These are phyloP conservation scores for Tylopilus sp. DNA, from an alignment of 1,284 basidiomycete species.

Conservation along the genomic window DNA sequence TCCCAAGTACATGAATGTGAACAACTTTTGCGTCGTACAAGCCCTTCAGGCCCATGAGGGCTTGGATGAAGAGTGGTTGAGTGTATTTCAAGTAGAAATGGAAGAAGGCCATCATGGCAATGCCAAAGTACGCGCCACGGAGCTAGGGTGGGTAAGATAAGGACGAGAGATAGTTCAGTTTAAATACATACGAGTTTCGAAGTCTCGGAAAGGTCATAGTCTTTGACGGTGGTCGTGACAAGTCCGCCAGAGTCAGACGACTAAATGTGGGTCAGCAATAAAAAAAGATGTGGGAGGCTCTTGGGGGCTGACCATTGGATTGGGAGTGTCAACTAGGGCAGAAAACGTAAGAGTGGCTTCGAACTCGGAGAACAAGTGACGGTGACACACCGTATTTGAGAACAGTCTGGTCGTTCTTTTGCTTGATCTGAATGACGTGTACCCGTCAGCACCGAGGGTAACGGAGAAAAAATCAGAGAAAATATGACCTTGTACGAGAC, in stretches of 20 bases:
- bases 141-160: conserved; percentile 39
- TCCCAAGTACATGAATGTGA: conserved; percentile 73
- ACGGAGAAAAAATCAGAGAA: conserved; percentile 11
- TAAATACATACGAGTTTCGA: conserved; percentile 79
- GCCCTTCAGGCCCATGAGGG: conserved; percentile 84
- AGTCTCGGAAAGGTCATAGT: conserved; percentile 89
- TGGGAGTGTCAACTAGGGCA: conserved; percentile 53
- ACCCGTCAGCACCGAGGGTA: conserved; percentile 2
- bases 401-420: conserved; percentile 93
- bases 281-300: background rate
- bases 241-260: conserved; percentile 73
- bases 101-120: conserved; percentile 88
- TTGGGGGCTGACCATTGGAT: conserved; percentile 51
- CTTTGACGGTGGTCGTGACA: conserved; percentile 88
- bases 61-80: conserved; percentile 89
- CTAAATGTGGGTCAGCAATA: conserved; percentile 35
- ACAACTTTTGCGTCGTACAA: conserved; percentile 84
- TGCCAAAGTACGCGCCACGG: conserved; percentile 71
- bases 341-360: background rate
- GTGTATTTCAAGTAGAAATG: conserved; percentile 88
- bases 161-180: background rate
- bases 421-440: conserved; percentile 66
- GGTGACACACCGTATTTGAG: conserved; percentile 79
- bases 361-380: conserved; percentile 24
- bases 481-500: conserved; percentile 59